A percentile compares a stretch with the other conserved stretches of the same genome.
These are phyloP conservation scores for Syzygium oleosum DNA, from an alignment of 345 rosid genomes.

Conservation along the genomic window DNA sequence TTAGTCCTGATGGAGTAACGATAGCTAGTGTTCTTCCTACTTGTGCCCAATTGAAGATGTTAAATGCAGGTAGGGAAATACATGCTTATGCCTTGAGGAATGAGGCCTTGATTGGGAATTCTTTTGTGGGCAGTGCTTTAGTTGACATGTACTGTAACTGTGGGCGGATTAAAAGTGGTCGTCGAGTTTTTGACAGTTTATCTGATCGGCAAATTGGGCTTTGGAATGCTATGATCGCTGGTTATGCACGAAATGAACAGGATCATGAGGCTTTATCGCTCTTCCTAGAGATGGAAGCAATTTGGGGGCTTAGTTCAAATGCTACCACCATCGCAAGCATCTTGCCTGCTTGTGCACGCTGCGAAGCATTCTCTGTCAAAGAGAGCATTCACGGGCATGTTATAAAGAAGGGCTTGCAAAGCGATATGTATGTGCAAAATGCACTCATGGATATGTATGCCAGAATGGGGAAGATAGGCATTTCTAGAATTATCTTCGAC, in stretches of 20 bases:
- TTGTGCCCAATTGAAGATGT: conserved; percentile 63
- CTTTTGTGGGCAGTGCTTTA: conserved; percentile 83
- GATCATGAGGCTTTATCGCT: conserved; percentile 57
- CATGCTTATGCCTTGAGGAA: conserved; percentile 77
- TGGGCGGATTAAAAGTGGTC: conserved; percentile 48
- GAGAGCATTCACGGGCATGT: conserved; percentile 71
- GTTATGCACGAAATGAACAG: conserved; percentile 68
- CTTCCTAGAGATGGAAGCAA: conserved; percentile 65
- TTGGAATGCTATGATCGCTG: conserved; percentile 94
- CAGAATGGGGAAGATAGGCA: conserved; percentile 55
- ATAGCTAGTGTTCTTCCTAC: conserved; percentile 83
- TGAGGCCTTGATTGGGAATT: conserved; percentile 48
- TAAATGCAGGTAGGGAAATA: conserved; percentile 60
- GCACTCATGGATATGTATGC: conserved; percentile 85
- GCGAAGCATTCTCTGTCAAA: conserved; percentile 43
- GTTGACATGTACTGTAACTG: conserved; percentile 96
- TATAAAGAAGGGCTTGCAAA: conserved; percentile 55
- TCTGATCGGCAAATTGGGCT: conserved; percentile 38
- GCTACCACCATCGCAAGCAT: conserved; percentile 79
- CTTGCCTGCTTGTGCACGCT: conserved; percentile 66
- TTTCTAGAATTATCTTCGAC: conserved; percentile 47
- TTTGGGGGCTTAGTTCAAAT: conserved; percentile 48
- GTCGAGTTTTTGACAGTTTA: conserved; percentile 47
- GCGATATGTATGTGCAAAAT: conserved; percentile 64
- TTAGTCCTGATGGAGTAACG: conserved; percentile 69